Percentiles rank a stretch among this genome's conserved stretches.
Evolutionary conservation across 257 asterid species (phyloP).

Genomic region (Solanum clarkiae): DNA sequence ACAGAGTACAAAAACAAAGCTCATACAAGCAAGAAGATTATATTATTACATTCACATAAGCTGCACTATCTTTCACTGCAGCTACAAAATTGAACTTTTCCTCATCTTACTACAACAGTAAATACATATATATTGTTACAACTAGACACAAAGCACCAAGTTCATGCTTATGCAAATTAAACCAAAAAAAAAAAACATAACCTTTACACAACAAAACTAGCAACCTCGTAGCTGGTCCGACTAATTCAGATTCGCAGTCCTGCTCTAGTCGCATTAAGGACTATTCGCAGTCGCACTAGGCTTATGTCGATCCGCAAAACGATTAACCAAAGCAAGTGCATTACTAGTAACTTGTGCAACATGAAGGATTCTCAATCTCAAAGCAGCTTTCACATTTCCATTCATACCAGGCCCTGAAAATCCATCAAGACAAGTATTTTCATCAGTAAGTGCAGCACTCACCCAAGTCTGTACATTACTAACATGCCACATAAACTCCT

Average conservation of each 20-base stretch:
- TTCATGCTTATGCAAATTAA: neutral
- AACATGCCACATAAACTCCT: constrained; percentile 47
- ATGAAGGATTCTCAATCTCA: constrained; percentile 17
- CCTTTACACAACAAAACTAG: neutral
- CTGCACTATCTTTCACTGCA: neutral
- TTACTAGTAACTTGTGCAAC: constrained; percentile 45
- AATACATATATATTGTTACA: neutral
- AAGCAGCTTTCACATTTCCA: constrained; percentile 23
- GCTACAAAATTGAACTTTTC: neutral
- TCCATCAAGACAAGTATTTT: constrained; percentile 35
- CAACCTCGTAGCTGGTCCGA: neutral
- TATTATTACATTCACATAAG: neutral
- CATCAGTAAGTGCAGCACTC: constrained; percentile 46
- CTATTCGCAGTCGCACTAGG: neutral
- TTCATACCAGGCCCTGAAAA: constrained; percentile 18
- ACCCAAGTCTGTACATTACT: constrained; percentile 69
- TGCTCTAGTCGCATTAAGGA: neutral
- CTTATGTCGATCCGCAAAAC: constrained; percentile 22
- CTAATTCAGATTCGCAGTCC: neutral
- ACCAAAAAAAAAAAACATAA: neutral
- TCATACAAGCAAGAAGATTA: neutral
- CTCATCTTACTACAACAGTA: neutral
- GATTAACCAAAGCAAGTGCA: constrained; percentile 47
- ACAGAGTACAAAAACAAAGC: neutral
- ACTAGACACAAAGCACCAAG: neutral